These are phyloP conservation scores for Chenopodium suecicum DNA, from an alignment of 148 eudicot genomes.

Conservation along the genomic window DNA sequence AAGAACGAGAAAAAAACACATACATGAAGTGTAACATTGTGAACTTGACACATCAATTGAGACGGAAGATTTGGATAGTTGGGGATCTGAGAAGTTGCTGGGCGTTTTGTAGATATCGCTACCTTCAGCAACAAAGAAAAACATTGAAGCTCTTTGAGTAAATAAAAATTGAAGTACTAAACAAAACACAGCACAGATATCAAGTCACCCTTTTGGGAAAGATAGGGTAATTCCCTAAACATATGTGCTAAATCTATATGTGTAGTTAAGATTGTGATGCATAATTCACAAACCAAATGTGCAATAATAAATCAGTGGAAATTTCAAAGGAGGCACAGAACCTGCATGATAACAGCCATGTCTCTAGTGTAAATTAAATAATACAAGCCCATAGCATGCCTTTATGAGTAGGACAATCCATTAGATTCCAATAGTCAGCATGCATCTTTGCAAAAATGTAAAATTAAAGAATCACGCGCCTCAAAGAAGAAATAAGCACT, in stretches of 20 bases:
- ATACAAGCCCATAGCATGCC: not conserved
- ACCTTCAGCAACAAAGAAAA: conserved; percentile 47
- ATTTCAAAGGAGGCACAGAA: not conserved
- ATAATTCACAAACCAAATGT: not conserved
- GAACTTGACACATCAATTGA: conserved; percentile 89
- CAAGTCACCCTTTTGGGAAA: not conserved
- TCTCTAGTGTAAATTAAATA: not conserved
- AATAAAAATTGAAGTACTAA: not conserved
- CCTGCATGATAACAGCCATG: not conserved
- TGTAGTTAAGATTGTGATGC: not conserved
- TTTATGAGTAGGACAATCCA: not conserved
- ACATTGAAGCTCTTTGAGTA: not conserved
- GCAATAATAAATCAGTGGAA: not conserved
- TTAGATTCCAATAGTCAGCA: not conserved
- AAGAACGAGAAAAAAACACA: not conserved
- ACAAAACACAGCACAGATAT: not conserved
- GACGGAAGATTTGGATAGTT: conserved; percentile 90
- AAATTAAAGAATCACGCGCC: not conserved
- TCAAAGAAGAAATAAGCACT: not conserved
- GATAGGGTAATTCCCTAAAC: not conserved
- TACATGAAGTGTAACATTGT: conserved; percentile 84
- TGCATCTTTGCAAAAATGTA: not conserved
- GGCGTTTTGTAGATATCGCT: conserved; percentile 79
- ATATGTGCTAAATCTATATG: not conserved
- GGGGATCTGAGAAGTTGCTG: conserved; percentile 83